phyloP scores from a whole-genome alignment of 129 eudicot species.

The Arctium lappa region DNA sequence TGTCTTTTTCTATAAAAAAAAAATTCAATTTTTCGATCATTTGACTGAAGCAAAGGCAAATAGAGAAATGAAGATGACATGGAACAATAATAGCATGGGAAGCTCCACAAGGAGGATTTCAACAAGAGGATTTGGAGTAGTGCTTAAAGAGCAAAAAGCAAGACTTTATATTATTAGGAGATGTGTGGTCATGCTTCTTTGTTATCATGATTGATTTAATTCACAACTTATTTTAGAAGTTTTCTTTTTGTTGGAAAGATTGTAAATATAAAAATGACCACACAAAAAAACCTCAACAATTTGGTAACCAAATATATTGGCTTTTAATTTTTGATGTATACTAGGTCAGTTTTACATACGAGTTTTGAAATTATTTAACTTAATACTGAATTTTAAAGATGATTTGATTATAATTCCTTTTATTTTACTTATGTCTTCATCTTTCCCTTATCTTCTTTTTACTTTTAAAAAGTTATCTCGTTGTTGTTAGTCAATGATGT shows the following conservation, averaged over 20 bases:
- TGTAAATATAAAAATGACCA: slow-evolving; percentile 21
- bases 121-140: slow-evolving; percentile 72
- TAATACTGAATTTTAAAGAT: not conserved
- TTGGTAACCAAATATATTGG: slow-evolving; percentile 16
- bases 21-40: not conserved
- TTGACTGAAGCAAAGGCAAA: not conserved
- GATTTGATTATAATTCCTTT: not conserved
- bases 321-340: not conserved
- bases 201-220: slow-evolving; percentile 75
- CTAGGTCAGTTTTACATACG: not conserved
- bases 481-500: not conserved
- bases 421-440: not conserved
- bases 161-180: slow-evolving; percentile 84
- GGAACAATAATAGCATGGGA: slow-evolving; percentile 36
- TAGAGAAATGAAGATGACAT: slow-evolving; percentile 34
- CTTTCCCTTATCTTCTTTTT: not conserved
- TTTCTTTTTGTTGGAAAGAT: not conserved
- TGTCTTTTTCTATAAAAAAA: not conserved
- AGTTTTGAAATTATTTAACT: not conserved
- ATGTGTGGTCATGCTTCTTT: slow-evolving; percentile 94
- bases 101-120: slow-evolving; percentile 68
- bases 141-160: slow-evolving; percentile 82
- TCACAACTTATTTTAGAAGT: not conserved
- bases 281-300: slow-evolving; percentile 8
- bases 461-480: not conserved